Conservation (phyloP, 768 basidiomycete genomes). For the Nidularia pulvinata region DNA sequence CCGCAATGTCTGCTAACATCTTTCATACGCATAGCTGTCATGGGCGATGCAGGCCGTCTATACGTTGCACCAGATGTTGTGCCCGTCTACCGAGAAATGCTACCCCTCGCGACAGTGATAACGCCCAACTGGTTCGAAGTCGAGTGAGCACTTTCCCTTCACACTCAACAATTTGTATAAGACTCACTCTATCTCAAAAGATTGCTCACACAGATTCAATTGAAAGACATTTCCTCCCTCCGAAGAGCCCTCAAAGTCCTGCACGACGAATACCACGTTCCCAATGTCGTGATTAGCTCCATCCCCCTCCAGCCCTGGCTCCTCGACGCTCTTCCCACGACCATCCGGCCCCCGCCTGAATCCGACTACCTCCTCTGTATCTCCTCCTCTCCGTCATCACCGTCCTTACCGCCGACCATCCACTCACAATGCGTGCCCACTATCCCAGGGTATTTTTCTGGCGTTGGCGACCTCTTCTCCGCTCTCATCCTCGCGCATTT, state of each 20-base stretch:
- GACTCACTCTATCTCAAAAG: not conserved
- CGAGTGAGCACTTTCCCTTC: slow-evolving; percentile 56
- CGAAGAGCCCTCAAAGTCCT: slow-evolving; percentile 68
- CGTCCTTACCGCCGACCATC: slow-evolving; percentile 38
- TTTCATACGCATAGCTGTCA: slow-evolving; percentile 64
- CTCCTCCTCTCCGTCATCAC: slow-evolving; percentile 52
- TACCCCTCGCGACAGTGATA: slow-evolving; percentile 88
- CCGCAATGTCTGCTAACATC: no score
- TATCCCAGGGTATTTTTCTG: slow-evolving; percentile 91
- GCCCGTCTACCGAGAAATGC: slow-evolving; percentile 80
- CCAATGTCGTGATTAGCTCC: slow-evolving; percentile 91
- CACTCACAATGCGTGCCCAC: slow-evolving; percentile 75
- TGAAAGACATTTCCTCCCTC: slow-evolving; percentile 69
- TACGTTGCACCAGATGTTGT: slow-evolving; percentile 90
- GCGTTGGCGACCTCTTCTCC: slow-evolving; percentile 97
- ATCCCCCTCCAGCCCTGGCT: slow-evolving; percentile 75
- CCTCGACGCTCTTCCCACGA: slow-evolving; percentile 44
- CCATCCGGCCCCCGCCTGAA: slow-evolving; percentile 35
- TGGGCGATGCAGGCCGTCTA: slow-evolving; percentile 88
- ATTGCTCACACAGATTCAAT: slow-evolving; percentile 69
- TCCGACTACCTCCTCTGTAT: slow-evolving; percentile 75
- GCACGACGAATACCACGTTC: slow-evolving; percentile 75
- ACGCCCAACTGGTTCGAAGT: slow-evolving; percentile 99
- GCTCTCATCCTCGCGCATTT: slow-evolving; percentile 89
- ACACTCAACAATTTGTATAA: slow-evolving; percentile 18